phyloP scores from a whole-genome alignment of 2,329 filamentous ascomycete genomes.

The Immersiporthe knoxdaviesiana region DNA sequence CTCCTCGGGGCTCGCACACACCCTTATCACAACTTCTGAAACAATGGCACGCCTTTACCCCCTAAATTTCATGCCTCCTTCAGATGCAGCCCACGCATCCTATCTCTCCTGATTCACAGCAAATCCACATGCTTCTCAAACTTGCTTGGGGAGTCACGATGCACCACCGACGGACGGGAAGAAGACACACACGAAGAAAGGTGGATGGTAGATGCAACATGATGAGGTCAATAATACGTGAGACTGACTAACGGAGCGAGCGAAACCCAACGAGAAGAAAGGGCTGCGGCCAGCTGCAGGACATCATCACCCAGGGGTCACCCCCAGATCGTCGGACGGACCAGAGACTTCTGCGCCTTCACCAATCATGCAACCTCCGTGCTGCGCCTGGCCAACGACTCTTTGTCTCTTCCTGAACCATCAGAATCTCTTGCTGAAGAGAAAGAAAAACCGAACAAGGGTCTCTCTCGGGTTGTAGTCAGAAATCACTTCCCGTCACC shows the following conservation, averaged over 20 bases:
- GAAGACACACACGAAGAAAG: not conserved
- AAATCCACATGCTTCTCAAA: conserved; percentile 26
- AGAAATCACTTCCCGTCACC: not conserved
- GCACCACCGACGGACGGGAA: conserved; percentile 1
- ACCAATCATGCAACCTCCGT: not conserved
- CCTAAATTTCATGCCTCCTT: conserved; percentile 28
- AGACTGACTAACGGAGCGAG: not conserved
- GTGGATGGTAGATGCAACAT: not conserved
- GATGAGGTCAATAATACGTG: not conserved
- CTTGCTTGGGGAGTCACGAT: conserved; percentile 11
- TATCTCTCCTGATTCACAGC: conserved; percentile 17
- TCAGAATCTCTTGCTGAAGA: not conserved
- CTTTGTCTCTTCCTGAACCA: not conserved
- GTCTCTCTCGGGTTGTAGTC: not conserved
- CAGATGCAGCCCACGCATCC: conserved; percentile 10
- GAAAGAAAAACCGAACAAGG: not conserved
- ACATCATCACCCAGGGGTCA: not conserved
- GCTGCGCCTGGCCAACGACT: not conserved
- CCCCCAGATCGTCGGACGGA: not conserved
- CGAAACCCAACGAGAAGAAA: not conserved
- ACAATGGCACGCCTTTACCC: conserved; percentile 25
- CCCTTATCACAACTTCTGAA: conserved; percentile 27
- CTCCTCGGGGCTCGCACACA: not conserved
- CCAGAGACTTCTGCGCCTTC: not conserved
- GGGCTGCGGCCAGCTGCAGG: not conserved